Base-by-base conservation (phyloP, 805 yeast species). In the Candida parachauliodes region DNA sequence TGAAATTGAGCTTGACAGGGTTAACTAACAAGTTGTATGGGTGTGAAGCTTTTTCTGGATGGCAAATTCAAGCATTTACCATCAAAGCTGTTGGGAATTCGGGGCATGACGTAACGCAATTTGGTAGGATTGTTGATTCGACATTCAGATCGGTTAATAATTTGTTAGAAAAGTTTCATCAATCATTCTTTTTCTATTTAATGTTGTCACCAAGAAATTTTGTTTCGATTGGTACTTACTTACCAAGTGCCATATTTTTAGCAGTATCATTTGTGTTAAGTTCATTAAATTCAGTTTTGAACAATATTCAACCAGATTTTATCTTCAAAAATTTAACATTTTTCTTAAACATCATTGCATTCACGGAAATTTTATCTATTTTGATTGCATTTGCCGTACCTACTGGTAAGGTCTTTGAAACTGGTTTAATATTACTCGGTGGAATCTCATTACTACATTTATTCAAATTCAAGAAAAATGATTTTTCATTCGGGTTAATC, bases 81-180 rank as follows among this genome's bases (percentile, higher is more conserved):
- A 54, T 93, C 23, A 74, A 75, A 39, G 98, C 95, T 0, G 62
- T 59, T 22, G 87, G 85, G 1, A 65, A 60, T 2, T 49, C 50
- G 1, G 86, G 86, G 1, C 70, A 69, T 39, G 98, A 93, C 61
- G 80, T 91, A 40, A 91, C 98, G 1, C 88, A 93, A 18, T 82
- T 84, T 57, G 98, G 98, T 4, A 76, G 98, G 55, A 73, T 91
- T 3, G 76, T 88, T 14, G 99, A 93, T 60, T 87, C 94, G 2
- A 68, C 83, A 7, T 81, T 89, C 54, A 75, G 98, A 43, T 81
- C 96, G 0, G 84, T 93, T 25, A 93, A 93, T 64, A 93, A 93
- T 56, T 70, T 93, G 48, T 68, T 91, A 26, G 99, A 93, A 58
- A 94, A 91, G 57, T 91, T 91, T 61, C 99, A 93, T 60, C 99